Evolutionary conservation across 2,329 filamentous ascomycete genomes (phyloP), one percentile per base, ranked within the genome.

Genomic region (Trichoderma sp.): DNA sequence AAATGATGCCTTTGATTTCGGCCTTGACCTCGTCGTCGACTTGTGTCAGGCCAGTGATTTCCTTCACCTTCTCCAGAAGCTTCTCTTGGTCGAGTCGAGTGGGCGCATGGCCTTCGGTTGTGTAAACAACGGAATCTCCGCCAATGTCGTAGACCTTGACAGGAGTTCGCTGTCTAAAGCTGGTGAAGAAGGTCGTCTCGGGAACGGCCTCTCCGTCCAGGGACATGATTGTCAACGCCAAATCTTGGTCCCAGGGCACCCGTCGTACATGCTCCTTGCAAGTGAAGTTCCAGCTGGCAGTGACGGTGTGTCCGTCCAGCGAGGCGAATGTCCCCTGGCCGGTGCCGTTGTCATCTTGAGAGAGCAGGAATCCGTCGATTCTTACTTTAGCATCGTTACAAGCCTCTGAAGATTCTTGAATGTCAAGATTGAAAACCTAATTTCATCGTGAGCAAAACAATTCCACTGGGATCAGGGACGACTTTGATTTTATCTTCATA

Each of bases 231-330:
- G 61, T 69, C 33, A 70, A 33, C 4, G 27, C 31, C 40, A 71
- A 37, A 14, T 60, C 53, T 19, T 69, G 69, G 16, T 66, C 69
- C 67, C 66, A 69, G 21, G 67, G 58, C 35, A 61, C 67, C 16
- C 49, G 57, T 27, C 33, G 61, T 11, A 2, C 60, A 40, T 61
- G 19, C 29, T 71, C 67, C 19, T n/a, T 57, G 68, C 67, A 69
- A 13, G 47, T 62, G n/a, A 71, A 71, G 57, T 56, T 71, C 60
- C 67, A 69, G 67, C 57, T 65, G n/a, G 70, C 67, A 19, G 60
- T 59, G 24, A 71, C 57, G 55, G 60, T 53, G 43, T 56, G 64
- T 5, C 68, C 70, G 16, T 66, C 67, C 10, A 53, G 35, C 35
- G 68, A 56, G 56, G 61, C 62, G 13, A 71, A 69, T 8, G 68